Conservation (phyloP, 1,284 basidiomycete species). For the Phlebopus sp. region DNA sequence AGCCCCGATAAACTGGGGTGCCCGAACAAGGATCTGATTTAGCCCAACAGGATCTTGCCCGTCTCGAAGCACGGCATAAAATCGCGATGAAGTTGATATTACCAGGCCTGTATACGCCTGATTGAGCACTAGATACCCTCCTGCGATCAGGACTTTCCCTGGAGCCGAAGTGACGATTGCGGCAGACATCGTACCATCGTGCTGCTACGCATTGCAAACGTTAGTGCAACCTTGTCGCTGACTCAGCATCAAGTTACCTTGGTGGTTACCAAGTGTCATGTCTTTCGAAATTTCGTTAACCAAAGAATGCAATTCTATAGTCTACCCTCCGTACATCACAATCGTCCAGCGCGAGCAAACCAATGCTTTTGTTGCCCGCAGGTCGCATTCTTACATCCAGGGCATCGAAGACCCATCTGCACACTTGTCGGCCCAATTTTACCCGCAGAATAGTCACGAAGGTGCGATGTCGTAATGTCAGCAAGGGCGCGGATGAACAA, state of each 20-base stretch:
- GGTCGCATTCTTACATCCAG: slow-evolving; percentile 86
- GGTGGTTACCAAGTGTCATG: too few species aligned
- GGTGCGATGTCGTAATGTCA: slow-evolving; percentile 85
- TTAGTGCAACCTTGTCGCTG: slow-evolving; percentile 12
- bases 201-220: slow-evolving; percentile 1
- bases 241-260: slow-evolving; percentile 23
- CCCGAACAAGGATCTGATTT: slow-evolving; percentile 68
- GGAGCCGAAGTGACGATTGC: slow-evolving; percentile 81
- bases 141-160: slow-evolving; percentile 93
- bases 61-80: slow-evolving; percentile 73
- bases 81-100: slow-evolving; percentile 88
- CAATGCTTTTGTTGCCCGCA: slow-evolving; percentile 89
- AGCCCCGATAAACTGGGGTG: slow-evolving; percentile 87
- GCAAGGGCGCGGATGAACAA: slow-evolving; percentile 96
- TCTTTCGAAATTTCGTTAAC: too few species aligned
- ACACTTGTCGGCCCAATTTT: slow-evolving; percentile 62
- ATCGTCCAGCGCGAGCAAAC: slow-evolving; percentile 63
- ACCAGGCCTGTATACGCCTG: slow-evolving; percentile 80
- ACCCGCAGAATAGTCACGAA: slow-evolving; percentile 59
- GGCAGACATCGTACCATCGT: slow-evolving; percentile 35
- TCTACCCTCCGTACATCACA: slow-evolving; percentile 13
- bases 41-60: slow-evolving; percentile 24
- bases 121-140: slow-evolving; percentile 93
- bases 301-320: slow-evolving; percentile 1
- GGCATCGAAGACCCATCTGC: slow-evolving; percentile 89